Percentiles rank a stretch among this genome's conserved stretches.
Evolutionary conservation across 768 basidiomycete species (phyloP).

Genomic region (Cystobasidium ongulense): DNA sequence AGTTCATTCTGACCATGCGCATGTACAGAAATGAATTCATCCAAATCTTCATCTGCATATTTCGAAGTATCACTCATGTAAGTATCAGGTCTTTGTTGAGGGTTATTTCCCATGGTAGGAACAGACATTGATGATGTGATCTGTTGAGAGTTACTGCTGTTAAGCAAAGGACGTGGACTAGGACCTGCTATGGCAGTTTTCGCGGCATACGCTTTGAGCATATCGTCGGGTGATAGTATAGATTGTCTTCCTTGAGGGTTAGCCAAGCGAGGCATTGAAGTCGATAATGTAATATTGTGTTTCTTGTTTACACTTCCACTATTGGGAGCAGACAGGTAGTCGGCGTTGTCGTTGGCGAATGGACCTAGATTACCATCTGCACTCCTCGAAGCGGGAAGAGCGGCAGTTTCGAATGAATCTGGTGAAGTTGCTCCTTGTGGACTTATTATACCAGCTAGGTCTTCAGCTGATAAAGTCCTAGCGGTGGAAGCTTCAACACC

Average conservation of each 20-base stretch:
- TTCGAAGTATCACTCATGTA: neutral
- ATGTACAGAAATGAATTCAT: neutral
- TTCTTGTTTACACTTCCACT: neutral
- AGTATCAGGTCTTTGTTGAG: neutral
- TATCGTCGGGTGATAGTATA: conserved; percentile 26
- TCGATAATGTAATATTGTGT: conserved; percentile 26
- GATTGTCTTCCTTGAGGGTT: conserved; percentile 2
- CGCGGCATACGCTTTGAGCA: conserved; percentile 15
- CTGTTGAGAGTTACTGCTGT: neutral
- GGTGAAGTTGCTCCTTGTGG: neutral
- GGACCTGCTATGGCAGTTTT: neutral
- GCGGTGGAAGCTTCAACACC: neutral
- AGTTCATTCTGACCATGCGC: neutral
- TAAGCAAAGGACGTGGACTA: neutral
- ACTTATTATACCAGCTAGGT: neutral
- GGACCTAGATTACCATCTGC: neutral
- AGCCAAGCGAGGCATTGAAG: conserved; percentile 11
- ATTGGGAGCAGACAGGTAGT: neutral
- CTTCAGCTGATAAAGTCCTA: neutral
- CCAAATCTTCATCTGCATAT: neutral
- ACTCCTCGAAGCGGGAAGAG: neutral
- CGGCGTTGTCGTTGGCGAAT: neutral
- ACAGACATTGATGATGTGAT: neutral
- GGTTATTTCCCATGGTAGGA: neutral
- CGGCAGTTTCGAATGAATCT: neutral